Conservation (phyloP, 2,329 filamentous ascomycete species). For the Chaetomium olivaceum region DNA sequence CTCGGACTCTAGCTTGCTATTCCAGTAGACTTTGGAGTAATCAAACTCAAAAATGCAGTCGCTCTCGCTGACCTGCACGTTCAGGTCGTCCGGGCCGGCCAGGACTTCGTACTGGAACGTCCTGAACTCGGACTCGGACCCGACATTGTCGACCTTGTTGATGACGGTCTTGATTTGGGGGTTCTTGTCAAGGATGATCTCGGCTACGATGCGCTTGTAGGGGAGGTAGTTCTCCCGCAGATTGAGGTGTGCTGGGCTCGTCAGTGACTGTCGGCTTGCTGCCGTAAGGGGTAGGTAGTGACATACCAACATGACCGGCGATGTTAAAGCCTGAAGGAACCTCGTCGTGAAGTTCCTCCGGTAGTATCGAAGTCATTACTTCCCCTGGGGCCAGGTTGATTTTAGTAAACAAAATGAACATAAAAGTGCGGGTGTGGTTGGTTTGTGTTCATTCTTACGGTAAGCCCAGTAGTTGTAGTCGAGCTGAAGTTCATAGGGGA, state of each 20-base stretch:
- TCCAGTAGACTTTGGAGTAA: constrained; percentile 98
- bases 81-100: constrained; percentile 75
- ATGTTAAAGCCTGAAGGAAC: constrained; percentile 84
- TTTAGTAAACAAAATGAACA: neutral
- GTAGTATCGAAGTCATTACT: constrained; percentile 78
- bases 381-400: constrained; percentile 57
- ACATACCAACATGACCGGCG: constrained; percentile 79
- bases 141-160: constrained; percentile 91
- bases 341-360: constrained; percentile 75
- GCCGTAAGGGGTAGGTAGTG: neutral
- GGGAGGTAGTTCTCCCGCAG: constrained; percentile 78
- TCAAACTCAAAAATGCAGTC: constrained; percentile 89
- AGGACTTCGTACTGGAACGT: constrained; percentile 94
- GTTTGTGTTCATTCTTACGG: constrained; percentile 49
- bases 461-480: constrained; percentile 88
- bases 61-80: constrained; percentile 80
- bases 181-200: constrained; percentile 90
- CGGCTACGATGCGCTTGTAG: constrained; percentile 82
- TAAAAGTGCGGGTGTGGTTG: neutral
- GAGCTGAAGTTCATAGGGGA: constrained; percentile 74
- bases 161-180: constrained; percentile 81
- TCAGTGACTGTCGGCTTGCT: constrained; percentile 24
- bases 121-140: constrained; percentile 79
- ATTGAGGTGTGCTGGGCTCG: constrained; percentile 75
- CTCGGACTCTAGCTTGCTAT: constrained; percentile 85